phyloP scores from a whole-genome alignment of 345 rosid genomes.

The Hibiscus tridactylites region DNA sequence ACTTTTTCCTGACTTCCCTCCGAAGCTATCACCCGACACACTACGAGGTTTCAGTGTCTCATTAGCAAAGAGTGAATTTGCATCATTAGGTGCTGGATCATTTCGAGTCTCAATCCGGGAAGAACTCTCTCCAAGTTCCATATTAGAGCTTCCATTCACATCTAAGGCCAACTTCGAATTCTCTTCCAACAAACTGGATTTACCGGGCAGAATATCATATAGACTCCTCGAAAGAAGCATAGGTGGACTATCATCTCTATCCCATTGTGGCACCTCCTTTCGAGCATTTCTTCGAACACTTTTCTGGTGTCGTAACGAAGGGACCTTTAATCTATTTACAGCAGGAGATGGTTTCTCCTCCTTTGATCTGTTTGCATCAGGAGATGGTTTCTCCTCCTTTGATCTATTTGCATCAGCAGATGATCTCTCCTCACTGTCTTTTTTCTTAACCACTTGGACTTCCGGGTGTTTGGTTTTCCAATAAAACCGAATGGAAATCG shows the following conservation, averaged over 20 bases:
- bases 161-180: not conserved
- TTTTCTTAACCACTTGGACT: constrained; percentile 8
- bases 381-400: not conserved
- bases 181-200: constrained; percentile 18
- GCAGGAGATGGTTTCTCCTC: not conserved
- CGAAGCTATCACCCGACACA: not conserved
- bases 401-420: constrained; percentile 12
- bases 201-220: constrained; percentile 17
- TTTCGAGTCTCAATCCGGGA: constrained; percentile 13
- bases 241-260: constrained; percentile 14
- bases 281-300: constrained; percentile 43
- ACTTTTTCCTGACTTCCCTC: constrained; percentile 16
- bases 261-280: constrained; percentile 26
- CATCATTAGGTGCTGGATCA: not conserved
- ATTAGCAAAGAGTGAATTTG: not conserved
- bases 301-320: constrained; percentile 29
- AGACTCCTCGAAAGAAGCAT: constrained; percentile 11
- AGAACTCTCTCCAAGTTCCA: constrained; percentile 7
- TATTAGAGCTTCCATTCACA: constrained; percentile 3
- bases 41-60: constrained; percentile 4
- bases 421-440: constrained; percentile 5
- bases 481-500: constrained; percentile 22
- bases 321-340: constrained; percentile 15
- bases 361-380: constrained; percentile 4
- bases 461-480: constrained; percentile 5